Evolutionary conservation across 805 yeast species (phyloP).

Genomic region (Kregervanrija delftensis): DNA sequence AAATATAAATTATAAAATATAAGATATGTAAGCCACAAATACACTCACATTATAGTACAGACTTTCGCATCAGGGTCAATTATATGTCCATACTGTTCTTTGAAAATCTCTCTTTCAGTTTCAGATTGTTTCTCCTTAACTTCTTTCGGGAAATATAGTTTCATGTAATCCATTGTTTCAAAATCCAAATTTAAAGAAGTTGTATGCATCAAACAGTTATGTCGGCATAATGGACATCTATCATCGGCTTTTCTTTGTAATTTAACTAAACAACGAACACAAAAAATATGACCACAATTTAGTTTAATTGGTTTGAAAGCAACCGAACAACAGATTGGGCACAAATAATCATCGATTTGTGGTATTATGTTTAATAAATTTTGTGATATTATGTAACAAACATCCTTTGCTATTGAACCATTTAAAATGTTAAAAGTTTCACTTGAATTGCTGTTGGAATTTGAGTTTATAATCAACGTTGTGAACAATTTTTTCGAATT

Average conservation of each 20-base stretch:
- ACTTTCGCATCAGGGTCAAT: slow-evolving; percentile 22
- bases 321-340: slow-evolving; percentile 65
- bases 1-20: background rate
- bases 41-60: slow-evolving; percentile 21
- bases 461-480: slow-evolving; percentile 14
- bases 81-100: slow-evolving; percentile 32
- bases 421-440: slow-evolving; percentile 15
- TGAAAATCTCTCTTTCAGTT: slow-evolving; percentile 40
- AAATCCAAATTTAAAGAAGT: slow-evolving; percentile 54
- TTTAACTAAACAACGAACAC: slow-evolving; percentile 66
- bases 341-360: slow-evolving; percentile 67
- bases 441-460: background rate
- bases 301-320: slow-evolving; percentile 69
- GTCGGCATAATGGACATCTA: slow-evolving; percentile 65
- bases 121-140: slow-evolving; percentile 55
- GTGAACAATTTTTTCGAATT: slow-evolving; percentile 43
- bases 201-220: slow-evolving; percentile 47
- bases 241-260: slow-evolving; percentile 51
- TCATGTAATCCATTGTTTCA: slow-evolving; percentile 45
- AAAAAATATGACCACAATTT: slow-evolving; percentile 60
- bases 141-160: slow-evolving; percentile 58
- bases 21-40: background rate
- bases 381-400: slow-evolving; percentile 49
- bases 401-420: slow-evolving; percentile 42
- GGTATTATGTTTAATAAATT: slow-evolving; percentile 55